Conservation (phyloP, 2,329 filamentous ascomycete species). For the Epichloe amarillans region DNA sequence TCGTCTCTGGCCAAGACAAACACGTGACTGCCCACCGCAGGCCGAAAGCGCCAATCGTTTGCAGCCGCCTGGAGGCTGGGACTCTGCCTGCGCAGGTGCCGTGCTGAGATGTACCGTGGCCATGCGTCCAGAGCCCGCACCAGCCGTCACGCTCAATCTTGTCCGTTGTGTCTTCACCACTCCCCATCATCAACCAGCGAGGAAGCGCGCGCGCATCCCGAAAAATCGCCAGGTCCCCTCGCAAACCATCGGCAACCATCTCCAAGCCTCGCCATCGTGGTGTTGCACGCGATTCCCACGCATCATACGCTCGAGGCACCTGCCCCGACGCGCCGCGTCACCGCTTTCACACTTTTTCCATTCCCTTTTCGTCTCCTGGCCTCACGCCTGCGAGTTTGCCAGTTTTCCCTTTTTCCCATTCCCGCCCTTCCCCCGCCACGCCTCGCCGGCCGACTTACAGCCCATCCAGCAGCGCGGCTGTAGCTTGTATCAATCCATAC, state of each 20-base stretch:
- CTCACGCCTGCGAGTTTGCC: constrained; percentile 5
- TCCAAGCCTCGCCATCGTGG: constrained; percentile 36
- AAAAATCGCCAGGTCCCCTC: constrained; percentile 47
- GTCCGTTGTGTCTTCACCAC: constrained; percentile 38
- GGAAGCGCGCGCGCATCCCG: constrained; percentile 40
- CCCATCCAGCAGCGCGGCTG: constrained; percentile 5
- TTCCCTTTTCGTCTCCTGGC: constrained; percentile 9
- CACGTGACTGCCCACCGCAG: not conserved
- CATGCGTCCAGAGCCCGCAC: constrained; percentile 25
- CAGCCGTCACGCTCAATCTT: constrained; percentile 36
- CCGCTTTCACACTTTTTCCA: constrained; percentile 31
- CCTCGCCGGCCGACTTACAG: constrained; percentile 5
- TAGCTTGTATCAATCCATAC: constrained; percentile 5
- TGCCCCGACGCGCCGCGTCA: constrained; percentile 27
- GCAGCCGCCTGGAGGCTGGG: constrained; percentile 13
- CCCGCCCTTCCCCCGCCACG: constrained; percentile 9
- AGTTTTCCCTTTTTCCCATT: constrained; percentile 3
- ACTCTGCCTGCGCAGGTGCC: constrained; percentile 18
- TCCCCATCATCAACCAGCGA: constrained; percentile 38
- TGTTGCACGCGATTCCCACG: constrained; percentile 42
- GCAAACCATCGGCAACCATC: constrained; percentile 47
- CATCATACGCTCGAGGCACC: constrained; percentile 28
- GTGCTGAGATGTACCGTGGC: constrained; percentile 33
- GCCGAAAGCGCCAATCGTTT: constrained; percentile 8
- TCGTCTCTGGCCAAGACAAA: not conserved